These are phyloP conservation scores for Mycena galopus DNA, from an alignment of 768 basidiomycete genomes.

Conservation along the genomic window DNA sequence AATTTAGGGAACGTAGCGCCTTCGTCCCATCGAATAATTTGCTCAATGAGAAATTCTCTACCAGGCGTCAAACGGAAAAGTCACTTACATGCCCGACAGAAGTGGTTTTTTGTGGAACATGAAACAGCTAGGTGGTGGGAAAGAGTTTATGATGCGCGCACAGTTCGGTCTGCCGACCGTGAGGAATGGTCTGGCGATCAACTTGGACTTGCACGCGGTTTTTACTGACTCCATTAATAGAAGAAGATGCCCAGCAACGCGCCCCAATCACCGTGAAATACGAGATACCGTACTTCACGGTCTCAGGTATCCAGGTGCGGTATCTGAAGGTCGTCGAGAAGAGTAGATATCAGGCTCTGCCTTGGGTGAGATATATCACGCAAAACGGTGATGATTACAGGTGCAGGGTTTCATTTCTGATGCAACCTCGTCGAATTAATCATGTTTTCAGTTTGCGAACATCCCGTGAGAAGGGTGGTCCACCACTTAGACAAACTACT, in stretches of 20 bases:
- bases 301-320: conserved; percentile 96
- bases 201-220: no score
- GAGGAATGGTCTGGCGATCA: conserved; percentile 90
- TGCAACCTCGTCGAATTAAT: conserved; percentile 6
- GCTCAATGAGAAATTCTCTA: no score
- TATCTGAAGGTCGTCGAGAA: conserved; percentile 99
- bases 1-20: no score
- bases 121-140: conserved; percentile 95
- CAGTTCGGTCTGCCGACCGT: conserved; percentile 98
- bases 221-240: conserved; percentile 42
- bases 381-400: conserved; percentile 94
- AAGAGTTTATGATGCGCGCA: conserved; percentile 98
- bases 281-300: conserved; percentile 99
- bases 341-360: conserved; percentile 95
- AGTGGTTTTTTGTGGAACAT: conserved; percentile 99
- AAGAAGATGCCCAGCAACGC: conserved; percentile 87
- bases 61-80: conserved; percentile 94
- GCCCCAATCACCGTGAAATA: conserved; percentile 98
- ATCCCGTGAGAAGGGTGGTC: conserved; percentile 79
- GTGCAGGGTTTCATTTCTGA: conserved; percentile 53
- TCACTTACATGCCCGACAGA: conserved; percentile 98
- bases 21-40: no score
- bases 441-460: conserved; percentile 68
- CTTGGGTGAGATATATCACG: conserved; percentile 96
- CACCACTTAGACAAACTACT: conserved; percentile 63